These are phyloP conservation scores for Plasmodium gallinaceum DNA, from an alignment of 169 alveolate species.

Conservation along the genomic window DNA sequence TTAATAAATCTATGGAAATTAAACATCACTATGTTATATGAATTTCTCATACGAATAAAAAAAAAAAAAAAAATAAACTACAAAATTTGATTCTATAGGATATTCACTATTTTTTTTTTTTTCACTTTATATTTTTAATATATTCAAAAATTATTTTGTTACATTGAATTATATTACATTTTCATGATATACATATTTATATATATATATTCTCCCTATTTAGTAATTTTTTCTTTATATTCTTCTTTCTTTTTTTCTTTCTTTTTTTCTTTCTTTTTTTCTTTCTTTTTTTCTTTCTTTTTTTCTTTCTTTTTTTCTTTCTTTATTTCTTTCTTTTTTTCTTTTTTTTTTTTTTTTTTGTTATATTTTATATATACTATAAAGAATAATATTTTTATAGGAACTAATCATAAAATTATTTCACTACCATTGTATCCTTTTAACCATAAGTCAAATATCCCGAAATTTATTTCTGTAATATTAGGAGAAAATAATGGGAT, in stretches of 20 bases:
- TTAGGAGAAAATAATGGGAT: conserved; percentile 66
- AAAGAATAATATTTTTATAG: no score
- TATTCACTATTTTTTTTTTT: neutral
- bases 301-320: neutral
- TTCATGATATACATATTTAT: neutral
- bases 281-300: neutral
- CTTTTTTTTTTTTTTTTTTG: neutral
- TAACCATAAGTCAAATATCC: conserved; percentile 56
- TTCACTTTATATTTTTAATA: neutral
- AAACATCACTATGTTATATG: no score
- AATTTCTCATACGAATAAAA: no score
- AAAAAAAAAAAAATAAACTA: no score
- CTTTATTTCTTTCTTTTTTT: neutral
- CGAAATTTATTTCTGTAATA: conserved; percentile 61
- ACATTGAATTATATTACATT: neutral
- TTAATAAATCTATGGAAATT: no score
- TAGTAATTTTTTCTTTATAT: neutral
- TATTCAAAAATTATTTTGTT: neutral
- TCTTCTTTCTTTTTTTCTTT: neutral
- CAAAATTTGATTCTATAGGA: no score
- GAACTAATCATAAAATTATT: neutral
- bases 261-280: neutral
- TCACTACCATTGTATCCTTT: conserved; percentile 59
- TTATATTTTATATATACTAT: neutral
- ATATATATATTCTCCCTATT: no score